Evolutionary conservation across 23 red algal species (phyloP).

Genomic region (Gracilaria caudata): DNA sequence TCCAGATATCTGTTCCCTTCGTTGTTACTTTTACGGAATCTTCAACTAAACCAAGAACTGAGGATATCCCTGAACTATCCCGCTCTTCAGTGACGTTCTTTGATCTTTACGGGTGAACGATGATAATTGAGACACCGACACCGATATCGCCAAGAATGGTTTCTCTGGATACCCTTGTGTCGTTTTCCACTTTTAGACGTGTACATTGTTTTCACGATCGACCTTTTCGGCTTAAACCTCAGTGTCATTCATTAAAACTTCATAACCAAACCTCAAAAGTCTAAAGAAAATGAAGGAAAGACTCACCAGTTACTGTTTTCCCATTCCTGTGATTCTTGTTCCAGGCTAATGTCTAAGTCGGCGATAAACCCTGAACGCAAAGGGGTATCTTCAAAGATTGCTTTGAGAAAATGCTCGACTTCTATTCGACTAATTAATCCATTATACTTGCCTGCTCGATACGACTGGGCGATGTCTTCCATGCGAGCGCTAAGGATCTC

Average conservation of each 20-base stretch:
- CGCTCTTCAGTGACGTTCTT: no score
- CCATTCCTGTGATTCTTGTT: slow-evolving; percentile 64
- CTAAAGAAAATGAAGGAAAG: background rate
- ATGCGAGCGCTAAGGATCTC: slow-evolving; percentile 73
- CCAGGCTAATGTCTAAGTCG: slow-evolving; percentile 53
- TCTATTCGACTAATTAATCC: slow-evolving; percentile 49
- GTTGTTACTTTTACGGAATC: background rate
- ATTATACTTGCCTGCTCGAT: slow-evolving; percentile 65
- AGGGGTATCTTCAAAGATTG: slow-evolving; percentile 77
- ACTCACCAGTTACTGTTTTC: slow-evolving; percentile 71
- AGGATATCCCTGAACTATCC: background rate
- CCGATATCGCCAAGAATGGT: no score
- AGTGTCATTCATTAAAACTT: background rate
- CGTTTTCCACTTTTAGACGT: no score
- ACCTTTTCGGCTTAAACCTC: no score
- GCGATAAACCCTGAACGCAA: slow-evolving; percentile 54
- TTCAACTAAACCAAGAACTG: background rate
- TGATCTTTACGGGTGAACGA: no score
- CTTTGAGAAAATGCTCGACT: slow-evolving; percentile 61
- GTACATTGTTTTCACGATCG: no score
- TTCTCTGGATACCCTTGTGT: no score
- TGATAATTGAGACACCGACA: no score
- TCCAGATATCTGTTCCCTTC: background rate
- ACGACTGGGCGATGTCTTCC: slow-evolving; percentile 66
- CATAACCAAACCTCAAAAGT: no score